Evolutionary conservation across 495 filamentous ascomycete species (phyloP), one percentile per base, ranked within the genome.

Genomic region (Trichocladium uniseriatum): DNA sequence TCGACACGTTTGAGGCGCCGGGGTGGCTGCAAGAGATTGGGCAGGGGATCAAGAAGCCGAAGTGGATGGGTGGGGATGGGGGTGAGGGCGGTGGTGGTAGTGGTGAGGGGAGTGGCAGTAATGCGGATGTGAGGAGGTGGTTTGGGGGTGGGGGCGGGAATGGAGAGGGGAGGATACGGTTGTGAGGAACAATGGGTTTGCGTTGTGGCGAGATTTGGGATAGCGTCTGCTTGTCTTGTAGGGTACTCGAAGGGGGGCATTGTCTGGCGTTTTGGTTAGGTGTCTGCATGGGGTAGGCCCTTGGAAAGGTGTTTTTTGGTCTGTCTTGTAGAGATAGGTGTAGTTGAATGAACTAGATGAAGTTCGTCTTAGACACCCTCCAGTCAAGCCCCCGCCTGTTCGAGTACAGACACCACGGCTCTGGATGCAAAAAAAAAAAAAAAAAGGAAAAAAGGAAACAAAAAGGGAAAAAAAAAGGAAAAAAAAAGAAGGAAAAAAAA

Each of bases 1-100:
- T 97, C 43, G 92, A 98, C 44, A 86, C 82, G 6, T 69, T 88
- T 15, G 86, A 90, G 37, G 77, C 81, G 28, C 89, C 90, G 2
- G 78, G 81, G 43, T 94, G 89, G 87, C 57, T 94, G 43, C 77
- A 81, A 52, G 79, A 80, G 18, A 76, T 84, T 44, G 69, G 77
- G 14, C 69, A 79, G 19, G n/a, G n/a, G n/a, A n/a, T 87, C 58
- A 84, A 84, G 61, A 74, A 81, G 58, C 90, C 88, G 2, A 87
- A 83, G 52, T 95, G 90, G 90, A 85, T 95, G 81, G 79, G 78
- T 11, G 79, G 76, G 15, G 74, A 69, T 48, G 73, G 72, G 35
- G 67, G 66, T 14, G 69, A 24, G n/a, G 32, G 43, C 22, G 36
- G 54, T 28, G 39, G 50, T 36, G 15, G 45, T 14, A 51, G 53